Evolutionary conservation across 805 yeast species (phyloP).

Genomic region (Ogataea ganodermae): DNA sequence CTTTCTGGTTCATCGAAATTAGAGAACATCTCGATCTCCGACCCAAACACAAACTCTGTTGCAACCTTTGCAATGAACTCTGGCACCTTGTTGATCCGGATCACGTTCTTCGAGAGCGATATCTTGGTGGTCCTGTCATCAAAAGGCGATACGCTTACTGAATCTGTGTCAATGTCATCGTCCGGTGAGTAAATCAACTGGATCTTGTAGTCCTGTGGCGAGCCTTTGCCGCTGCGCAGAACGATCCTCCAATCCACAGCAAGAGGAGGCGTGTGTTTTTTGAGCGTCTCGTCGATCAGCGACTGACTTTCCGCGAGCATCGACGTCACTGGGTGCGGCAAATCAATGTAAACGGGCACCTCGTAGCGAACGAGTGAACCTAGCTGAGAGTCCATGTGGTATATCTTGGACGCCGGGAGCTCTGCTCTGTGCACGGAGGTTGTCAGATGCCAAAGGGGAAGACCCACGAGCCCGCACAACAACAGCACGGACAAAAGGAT

Average conservation of each 20-base stretch:
- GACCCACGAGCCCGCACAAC: slow-evolving; percentile 43
- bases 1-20: slow-evolving; percentile 27
- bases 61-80: slow-evolving; percentile 41
- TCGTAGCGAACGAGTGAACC: slow-evolving; percentile 34
- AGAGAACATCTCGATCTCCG: slow-evolving; percentile 39
- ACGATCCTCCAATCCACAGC: slow-evolving; percentile 36
- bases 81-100: slow-evolving; percentile 34
- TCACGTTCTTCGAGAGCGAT: slow-evolving; percentile 30
- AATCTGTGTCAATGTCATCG: slow-evolving; percentile 17
- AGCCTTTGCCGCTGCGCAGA: slow-evolving; percentile 29
- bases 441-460: slow-evolving; percentile 61
- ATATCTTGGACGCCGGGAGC: slow-evolving; percentile 51
- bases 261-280: slow-evolving; percentile 1
- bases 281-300: slow-evolving; percentile 33
- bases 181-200: slow-evolving; percentile 17
- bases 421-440: slow-evolving; percentile 65
- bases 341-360: slow-evolving; percentile 47
- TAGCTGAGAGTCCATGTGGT: slow-evolving; percentile 20
- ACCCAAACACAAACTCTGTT: slow-evolving; percentile 41
- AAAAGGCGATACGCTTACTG: slow-evolving; percentile 40
- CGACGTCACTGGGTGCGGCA: slow-evolving; percentile 34
- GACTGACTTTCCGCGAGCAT: slow-evolving; percentile 39
- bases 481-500: slow-evolving; percentile 31
- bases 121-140: slow-evolving; percentile 38
- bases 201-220: slow-evolving; percentile 41